These are phyloP conservation scores for Biscogniauxia marginata DNA, from an alignment of 2,329 filamentous ascomycete genomes.

Conservation along the genomic window DNA sequence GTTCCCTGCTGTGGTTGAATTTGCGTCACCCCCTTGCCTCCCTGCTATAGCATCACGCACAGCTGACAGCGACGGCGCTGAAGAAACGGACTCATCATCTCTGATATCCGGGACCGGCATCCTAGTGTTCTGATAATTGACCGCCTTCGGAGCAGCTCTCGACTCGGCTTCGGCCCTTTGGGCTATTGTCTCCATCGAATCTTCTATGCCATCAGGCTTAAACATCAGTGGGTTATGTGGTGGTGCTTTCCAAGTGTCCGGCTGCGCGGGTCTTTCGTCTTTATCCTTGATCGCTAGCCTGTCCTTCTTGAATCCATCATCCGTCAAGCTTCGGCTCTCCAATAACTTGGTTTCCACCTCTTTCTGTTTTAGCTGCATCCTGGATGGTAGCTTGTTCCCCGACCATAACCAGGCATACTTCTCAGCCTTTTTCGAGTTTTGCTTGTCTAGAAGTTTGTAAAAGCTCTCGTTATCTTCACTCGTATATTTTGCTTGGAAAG, in stretches of 20 bases:
- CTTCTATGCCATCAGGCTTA: conserved; percentile 62
- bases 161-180: conserved; percentile 70
- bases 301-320: conserved; percentile 58
- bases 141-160: conserved; percentile 70
- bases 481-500: conserved; percentile 91
- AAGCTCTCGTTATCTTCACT: conserved; percentile 98
- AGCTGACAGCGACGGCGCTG: conserved; percentile 81
- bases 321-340: conserved; percentile 46
- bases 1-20: conserved; percentile 58
- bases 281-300: conserved; percentile 64
- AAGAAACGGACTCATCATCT: conserved; percentile 50
- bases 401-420: conserved; percentile 89
- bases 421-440: conserved; percentile 79
- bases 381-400: conserved; percentile 82
- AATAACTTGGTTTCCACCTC: conserved; percentile 56
- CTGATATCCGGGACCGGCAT: conserved; percentile 53
- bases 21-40: conserved; percentile 60
- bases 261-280: conserved; percentile 70
- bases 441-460: conserved; percentile 84
- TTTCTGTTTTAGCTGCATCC: conserved; percentile 70
- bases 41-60: conserved; percentile 83
- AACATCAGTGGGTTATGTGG: conserved; percentile 92
- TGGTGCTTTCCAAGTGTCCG: conserved; percentile 71
- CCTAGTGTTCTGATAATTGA: conserved; percentile 82
- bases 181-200: conserved; percentile 58